Base-by-base conservation (phyloP, 2,329 filamentous ascomycete genomes). In the Colletotrichum liriopes region DNA sequence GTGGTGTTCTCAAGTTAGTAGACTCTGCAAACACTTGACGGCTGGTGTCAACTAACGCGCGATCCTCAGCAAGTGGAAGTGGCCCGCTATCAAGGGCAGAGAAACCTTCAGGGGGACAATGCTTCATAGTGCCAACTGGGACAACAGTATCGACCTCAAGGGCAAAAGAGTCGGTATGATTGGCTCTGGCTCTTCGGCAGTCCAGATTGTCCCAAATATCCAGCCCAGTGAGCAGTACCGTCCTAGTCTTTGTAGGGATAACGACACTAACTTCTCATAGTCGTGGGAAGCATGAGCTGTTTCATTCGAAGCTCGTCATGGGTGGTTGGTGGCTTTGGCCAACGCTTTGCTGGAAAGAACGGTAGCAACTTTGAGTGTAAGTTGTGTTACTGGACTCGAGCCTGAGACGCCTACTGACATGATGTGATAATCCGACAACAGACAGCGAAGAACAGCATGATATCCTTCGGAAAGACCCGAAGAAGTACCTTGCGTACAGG, bases 401-500 rank as follows among this genome's bases (percentile, higher is more conserved):
- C 23, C 18, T 29, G 20, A 20, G 39, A 55, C 32, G 55, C 45
- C 43, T 12, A 20, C 20, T 52, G 29, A 60, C 66, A 1, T 11
- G 12, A 26, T 41, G 49, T 7, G 45, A 5, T 7, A n/a, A 26
- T 41, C 37, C 7, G 45, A 5, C 3, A n/a, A 0, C 16, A 75
- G 74, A 75, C 60, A 76, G 79, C 2, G 75, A 85, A 18, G 85
- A 89, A 35, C 83, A 89, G 59, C 81, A 85, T 5, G 83, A 87
- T 16, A 73, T 73, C 1, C 83, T 86, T 0, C 88, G 88, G 69
- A 83, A 88, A 47, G 74, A 91, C 73, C 87, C 90, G 0, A 80
- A 86, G 14, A 84, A 80, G 20, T 91, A 91, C 75, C 79, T 89
- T 1, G 76, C 79, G 8, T 89, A 88, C 75, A 82, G 87, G 35